These are phyloP conservation scores for Colletotrichum eleusines DNA, from an alignment of 2,329 filamentous ascomycete genomes.

Conservation along the genomic window DNA sequence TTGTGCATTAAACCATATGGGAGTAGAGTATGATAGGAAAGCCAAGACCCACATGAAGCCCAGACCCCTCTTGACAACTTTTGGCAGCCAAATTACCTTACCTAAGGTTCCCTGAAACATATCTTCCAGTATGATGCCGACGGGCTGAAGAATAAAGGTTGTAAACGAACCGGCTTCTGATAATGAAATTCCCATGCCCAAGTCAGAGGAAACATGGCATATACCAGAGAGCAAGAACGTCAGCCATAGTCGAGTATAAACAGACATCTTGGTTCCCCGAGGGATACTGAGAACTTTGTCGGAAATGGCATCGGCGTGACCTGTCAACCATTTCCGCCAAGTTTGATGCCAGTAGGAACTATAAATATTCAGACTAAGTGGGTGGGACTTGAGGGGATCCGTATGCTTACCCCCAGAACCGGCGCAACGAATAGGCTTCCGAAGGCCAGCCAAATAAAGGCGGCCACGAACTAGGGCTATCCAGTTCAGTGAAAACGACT, in stretches of 20 bases:
- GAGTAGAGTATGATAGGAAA: neutral
- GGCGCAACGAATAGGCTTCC: too few relatives aligned
- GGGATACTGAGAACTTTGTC: neutral
- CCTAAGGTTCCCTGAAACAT: neutral
- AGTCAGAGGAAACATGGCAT: neutral
- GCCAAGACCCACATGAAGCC: neutral
- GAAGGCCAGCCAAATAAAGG: too few relatives aligned
- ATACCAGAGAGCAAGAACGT: neutral
- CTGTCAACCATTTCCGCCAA: neutral
- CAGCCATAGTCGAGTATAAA: neutral
- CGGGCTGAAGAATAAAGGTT: neutral
- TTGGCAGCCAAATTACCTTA: neutral
- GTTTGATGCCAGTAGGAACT: neutral
- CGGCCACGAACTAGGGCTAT: too few relatives aligned
- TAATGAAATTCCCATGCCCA: neutral
- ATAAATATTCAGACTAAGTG: too few relatives aligned
- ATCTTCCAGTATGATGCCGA: conserved; percentile 2
- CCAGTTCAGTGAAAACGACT: too few relatives aligned
- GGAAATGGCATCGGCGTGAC: neutral
- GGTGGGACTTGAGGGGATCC: too few relatives aligned
- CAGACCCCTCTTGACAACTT: neutral
- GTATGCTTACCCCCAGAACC: too few relatives aligned
- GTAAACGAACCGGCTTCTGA: neutral
- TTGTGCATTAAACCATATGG: neutral
- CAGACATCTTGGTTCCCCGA: neutral